Evolutionary conservation across 805 yeast genomes (phyloP), one percentile per base, ranked within the genome.

Genomic region (Candida loeiensis): DNA sequence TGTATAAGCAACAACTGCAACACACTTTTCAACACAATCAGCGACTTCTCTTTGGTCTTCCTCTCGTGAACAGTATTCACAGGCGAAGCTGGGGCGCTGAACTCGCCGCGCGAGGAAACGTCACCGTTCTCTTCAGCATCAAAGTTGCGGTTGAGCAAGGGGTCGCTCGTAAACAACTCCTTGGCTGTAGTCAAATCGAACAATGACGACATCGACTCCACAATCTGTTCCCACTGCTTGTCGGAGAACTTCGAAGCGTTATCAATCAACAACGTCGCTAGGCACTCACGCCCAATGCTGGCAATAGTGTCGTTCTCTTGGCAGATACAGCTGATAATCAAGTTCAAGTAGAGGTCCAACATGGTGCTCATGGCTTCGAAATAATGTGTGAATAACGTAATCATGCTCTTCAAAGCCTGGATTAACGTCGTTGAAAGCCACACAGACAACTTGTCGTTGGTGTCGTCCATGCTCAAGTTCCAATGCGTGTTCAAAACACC

Each of bases 251-350:
- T 79, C 6, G 61, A 50, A 48, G 81, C 76, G 56, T 93, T 95
- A 47, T 84, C 84, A n/a, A 81, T 63, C 42, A 93, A 74, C 45
- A 93, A 69, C 48, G 82, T 85, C 49, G 85, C 83, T 43, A 93
- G 71, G 58, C 99, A 90, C 6, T 91, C 79, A 54, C 95, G 77
- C 24, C 99, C 99, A 48, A 91, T 91, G 52, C 95, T 75, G 0
- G 97, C 95, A 52, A 95, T 89, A 0, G 98, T 90, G 54, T 93
- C 99, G 58, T 93, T 91, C 52, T 90, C 96, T 61, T 93, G 99
- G 52, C 96, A 88, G 37, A 93, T 87, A 63, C 99, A 93, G 4
- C 91, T 82, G 2, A 81, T 80, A 41, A 93, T 63, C 37, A 95
- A 70, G 14, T 79, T 79, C 60, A 95, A 70, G 58, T 85, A 88